Conservation (phyloP, 1,139 yeast genomes). For the Scheffersomyces quercinus region DNA sequence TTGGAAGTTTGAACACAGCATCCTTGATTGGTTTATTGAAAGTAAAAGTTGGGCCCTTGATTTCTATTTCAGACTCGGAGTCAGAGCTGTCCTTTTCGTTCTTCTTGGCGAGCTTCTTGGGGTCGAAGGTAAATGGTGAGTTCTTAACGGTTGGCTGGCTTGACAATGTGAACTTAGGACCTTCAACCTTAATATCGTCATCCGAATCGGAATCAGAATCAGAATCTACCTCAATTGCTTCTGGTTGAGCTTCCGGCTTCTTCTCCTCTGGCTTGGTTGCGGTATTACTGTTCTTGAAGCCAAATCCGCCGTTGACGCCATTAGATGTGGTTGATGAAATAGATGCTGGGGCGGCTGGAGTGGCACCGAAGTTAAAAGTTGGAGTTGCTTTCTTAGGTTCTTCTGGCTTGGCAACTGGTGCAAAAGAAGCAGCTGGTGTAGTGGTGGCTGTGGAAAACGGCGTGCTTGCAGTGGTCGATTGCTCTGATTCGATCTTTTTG, state of each 20-base stretch:
- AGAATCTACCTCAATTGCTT: conserved; percentile 9
- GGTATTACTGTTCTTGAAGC: not conserved
- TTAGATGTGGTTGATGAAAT: conserved; percentile 3
- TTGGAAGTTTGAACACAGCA: conserved; percentile 46
- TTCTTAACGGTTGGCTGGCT: conserved; percentile 55
- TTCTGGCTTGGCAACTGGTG: conserved; percentile 1
- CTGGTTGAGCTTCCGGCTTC: conserved; percentile 2
- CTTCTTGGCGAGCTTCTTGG: conserved; percentile 41
- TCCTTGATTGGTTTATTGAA: conserved; percentile 50
- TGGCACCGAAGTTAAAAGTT: conserved; percentile 1
- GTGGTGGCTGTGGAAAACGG: conserved; percentile 2
- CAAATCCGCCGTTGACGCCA: not conserved
- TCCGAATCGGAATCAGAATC: conserved; percentile 35
- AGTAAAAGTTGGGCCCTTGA: conserved; percentile 67
- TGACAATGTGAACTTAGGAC: conserved; percentile 61
- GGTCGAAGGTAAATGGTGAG: conserved; percentile 59
- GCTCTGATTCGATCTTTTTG: conserved; percentile 35
- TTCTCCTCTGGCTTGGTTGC: conserved; percentile 1
- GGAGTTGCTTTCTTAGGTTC: not conserved
- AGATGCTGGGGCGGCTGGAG: conserved; percentile 2
- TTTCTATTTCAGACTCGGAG: conserved; percentile 56
- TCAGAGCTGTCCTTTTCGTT: conserved; percentile 44
- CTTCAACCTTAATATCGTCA: conserved; percentile 52
- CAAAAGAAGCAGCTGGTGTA: conserved; percentile 5
- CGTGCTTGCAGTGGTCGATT: not conserved